Base-by-base conservation (phyloP, 2,329 filamentous ascomycete species). In the Colletotrichum orbiculare region DNA sequence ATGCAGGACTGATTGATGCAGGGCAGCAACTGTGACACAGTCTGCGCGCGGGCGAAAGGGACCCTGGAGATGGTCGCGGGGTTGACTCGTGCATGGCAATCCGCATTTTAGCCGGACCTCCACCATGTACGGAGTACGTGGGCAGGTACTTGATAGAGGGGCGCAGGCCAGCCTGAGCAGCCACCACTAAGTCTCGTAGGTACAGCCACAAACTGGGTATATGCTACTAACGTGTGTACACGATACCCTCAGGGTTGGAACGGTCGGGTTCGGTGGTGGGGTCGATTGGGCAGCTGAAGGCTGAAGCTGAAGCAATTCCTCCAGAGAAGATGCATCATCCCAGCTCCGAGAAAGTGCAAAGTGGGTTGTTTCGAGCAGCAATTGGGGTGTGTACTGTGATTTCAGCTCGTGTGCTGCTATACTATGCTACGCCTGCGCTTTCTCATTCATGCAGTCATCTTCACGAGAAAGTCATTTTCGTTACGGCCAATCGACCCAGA, bases 21-120 rank as follows among this genome's bases (percentile, higher is more conserved):
- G 34, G 52, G 9, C 17, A 53, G 46, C 37, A 13, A 43, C 13
- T 47, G 62, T 62, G 62, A 64, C 49, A 61, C 61, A 61, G 17
- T 48, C 39, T 10, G 45, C 11, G 49, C 38, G 49, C 38, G 45
- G 57, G 56, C 45, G 56, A 55, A 64, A 60, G 50, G 45, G 61
- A 41, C 62, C 33, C 41, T 56, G 17, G 57, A 48, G 33, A 37
- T 6, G 57, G 57, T 46, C 57, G 42, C 57, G 58, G 62, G 42
- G n/a, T 61, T 52, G 62, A 65, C 50, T 65, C 57, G 46, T 25
- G 45, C 10, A 33, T 17, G 17, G 17, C 17, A 17, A 17, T 17
- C 11, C 17, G 45, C 8, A 25, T 17, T 50, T 15, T 39, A 34
- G 53, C 45, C 12, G 39, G 47, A 33, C 6, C 41, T 17, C 2